These are phyloP conservation scores for Teunomyces cretensis DNA, from an alignment of 805 yeast genomes.

Conservation along the genomic window DNA sequence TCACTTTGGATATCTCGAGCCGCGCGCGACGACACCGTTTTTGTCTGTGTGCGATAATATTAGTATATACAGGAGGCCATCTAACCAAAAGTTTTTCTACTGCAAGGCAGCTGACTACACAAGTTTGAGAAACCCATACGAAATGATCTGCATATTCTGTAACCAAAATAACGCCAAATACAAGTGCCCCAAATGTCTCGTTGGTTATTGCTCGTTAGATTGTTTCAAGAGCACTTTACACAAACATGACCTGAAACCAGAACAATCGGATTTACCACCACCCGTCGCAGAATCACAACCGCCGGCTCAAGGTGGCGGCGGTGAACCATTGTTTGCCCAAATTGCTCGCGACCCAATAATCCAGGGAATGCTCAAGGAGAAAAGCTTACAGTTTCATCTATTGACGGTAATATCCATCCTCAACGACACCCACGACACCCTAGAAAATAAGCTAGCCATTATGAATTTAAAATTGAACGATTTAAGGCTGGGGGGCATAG, in stretches of 20 bases:
- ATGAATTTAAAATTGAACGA: conserved; percentile 62
- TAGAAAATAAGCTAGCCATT: conserved; percentile 56
- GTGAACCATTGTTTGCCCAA: conserved; percentile 14
- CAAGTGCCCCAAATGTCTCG: conserved; percentile 54
- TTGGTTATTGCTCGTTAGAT: conserved; percentile 53
- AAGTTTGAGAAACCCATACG: neutral
- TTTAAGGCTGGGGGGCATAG: conserved; percentile 62
- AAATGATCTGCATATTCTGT: conserved; percentile 41
- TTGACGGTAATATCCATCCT: conserved; percentile 47
- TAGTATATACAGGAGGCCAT: neutral
- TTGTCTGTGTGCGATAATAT: no score
- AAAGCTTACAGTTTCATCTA: conserved; percentile 59
- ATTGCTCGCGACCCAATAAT: conserved; percentile 46
- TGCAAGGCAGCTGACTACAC: neutral
- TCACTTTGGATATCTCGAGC: no score
- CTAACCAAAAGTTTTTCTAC: neutral
- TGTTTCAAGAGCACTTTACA: conserved; percentile 57
- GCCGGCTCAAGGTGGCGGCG: no score
- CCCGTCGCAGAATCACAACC: neutral
- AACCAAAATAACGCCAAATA: conserved; percentile 41
- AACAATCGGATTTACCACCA: neutral
- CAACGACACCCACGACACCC: conserved; percentile 41
- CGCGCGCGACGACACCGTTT: no score
- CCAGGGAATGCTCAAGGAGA: conserved; percentile 45
- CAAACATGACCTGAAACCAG: conserved; percentile 14